Evolutionary conservation across 164 flowering plant species (phyloP).

Genomic region (Liriodendron chinense): DNA sequence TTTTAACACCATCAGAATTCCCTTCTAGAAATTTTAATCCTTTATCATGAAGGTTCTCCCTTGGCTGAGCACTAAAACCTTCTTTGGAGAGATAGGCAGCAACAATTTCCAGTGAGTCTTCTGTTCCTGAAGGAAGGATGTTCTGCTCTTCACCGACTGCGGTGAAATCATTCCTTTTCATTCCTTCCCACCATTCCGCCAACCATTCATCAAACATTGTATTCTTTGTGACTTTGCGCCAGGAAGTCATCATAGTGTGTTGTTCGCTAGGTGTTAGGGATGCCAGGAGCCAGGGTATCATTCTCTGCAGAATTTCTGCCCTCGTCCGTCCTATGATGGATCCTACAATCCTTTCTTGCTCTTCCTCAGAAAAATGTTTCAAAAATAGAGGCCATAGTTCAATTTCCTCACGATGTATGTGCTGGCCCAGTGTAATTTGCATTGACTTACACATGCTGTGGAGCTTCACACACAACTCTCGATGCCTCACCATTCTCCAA

Average conservation of each 20-base stretch:
- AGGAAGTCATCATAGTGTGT: constrained; percentile 50
- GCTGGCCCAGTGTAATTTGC: constrained; percentile 48
- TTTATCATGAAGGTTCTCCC: constrained; percentile 17
- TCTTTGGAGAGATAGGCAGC: constrained; percentile 45
- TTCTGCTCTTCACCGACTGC: constrained; percentile 26
- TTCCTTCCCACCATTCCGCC: constrained; percentile 81
- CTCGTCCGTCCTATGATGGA: constrained; percentile 68
- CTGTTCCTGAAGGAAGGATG: constrained; percentile 25
- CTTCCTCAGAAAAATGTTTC: constrained; percentile 55
- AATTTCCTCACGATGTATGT: constrained; percentile 66
- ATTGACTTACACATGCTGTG: constrained; percentile 61
- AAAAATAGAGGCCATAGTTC: constrained; percentile 73
- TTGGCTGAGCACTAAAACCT: constrained; percentile 17
- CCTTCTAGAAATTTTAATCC: constrained; percentile 7
- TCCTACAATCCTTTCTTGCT: constrained; percentile 76
- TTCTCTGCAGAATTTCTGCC: constrained; percentile 66
- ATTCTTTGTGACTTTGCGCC: constrained; percentile 60
- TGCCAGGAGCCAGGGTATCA: constrained; percentile 81
- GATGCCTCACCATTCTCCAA: constrained; percentile 25
- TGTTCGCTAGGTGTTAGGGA: constrained; percentile 59
- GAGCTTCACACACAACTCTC: constrained; percentile 50
- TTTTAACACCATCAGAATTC: constrained; percentile 14
- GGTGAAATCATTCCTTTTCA: constrained; percentile 15
- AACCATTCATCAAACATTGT: constrained; percentile 94
- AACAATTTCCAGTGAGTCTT: constrained; percentile 51